Conservation (phyloP, 2,329 filamentous ascomycete species). For the Cladosporium oxysporum region DNA sequence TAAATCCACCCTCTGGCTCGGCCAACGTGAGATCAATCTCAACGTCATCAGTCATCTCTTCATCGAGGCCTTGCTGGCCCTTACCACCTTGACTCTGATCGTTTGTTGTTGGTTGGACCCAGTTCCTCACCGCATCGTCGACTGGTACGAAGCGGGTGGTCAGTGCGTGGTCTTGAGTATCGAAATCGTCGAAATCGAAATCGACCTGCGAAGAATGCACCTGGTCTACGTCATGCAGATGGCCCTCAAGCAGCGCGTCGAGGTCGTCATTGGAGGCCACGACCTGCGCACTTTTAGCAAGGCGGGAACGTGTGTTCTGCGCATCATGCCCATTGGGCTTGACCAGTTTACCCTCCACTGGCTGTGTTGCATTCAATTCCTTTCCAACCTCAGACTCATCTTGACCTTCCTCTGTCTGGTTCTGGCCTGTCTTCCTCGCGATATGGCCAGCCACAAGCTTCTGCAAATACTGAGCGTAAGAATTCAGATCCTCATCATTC, state of each 20-base stretch:
- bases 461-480: slow-evolving; percentile 32
- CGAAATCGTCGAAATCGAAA: neutral
- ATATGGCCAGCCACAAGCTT: slow-evolving; percentile 4
- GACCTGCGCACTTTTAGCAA: neutral
- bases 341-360: neutral
- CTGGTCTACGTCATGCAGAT: neutral
- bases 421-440: neutral
- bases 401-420: neutral
- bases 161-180: neutral
- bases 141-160: neutral
- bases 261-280: neutral
- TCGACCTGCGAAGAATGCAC: neutral
- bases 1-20: slow-evolving; percentile 33
- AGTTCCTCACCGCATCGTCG: neutral
- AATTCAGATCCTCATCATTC: slow-evolving; percentile 34
- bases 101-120: neutral
- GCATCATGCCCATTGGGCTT: neutral
- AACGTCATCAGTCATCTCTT: neutral
- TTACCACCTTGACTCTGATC: neutral
- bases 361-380: neutral
- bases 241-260: neutral
- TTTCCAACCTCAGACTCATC: neutral
- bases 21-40: slow-evolving; percentile 31
- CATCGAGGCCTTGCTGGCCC: neutral
- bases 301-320: neutral